These are phyloP conservation scores for Taphrina communis DNA, from an alignment of 1,139 yeast species.

Conservation along the genomic window DNA sequence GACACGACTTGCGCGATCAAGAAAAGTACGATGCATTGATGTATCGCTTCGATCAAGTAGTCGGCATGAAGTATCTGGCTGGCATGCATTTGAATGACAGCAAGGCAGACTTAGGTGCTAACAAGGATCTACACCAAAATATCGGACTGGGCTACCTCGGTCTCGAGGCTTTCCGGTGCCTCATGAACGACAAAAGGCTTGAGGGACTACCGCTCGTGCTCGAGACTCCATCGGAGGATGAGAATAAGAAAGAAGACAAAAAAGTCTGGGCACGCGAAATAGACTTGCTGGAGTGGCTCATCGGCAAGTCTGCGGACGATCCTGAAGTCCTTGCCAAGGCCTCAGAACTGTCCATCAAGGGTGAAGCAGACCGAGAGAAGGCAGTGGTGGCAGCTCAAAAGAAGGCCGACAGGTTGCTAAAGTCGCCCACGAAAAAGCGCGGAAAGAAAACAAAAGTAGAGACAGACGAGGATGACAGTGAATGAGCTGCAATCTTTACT, in stretches of 20 bases:
- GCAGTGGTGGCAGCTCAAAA: conserved; percentile 35
- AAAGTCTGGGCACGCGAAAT: conserved; percentile 81
- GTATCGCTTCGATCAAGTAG: conserved; percentile 69
- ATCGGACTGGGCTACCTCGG: conserved; percentile 90
- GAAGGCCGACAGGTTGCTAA: conserved; percentile 35
- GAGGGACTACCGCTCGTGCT: conserved; percentile 76
- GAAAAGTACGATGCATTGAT: conserved; percentile 69
- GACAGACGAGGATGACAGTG: conserved; percentile 20
- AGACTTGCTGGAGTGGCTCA: conserved; percentile 71
- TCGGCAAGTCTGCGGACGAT: conserved; percentile 62
- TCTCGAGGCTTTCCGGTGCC: conserved; percentile 74
- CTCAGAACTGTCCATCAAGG: conserved; percentile 53
- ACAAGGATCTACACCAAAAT: conserved; percentile 88
- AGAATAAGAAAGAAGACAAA: conserved; percentile 57
- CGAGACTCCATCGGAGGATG: conserved; percentile 76
- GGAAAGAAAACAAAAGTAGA: conserved; percentile 15
- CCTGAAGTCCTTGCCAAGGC: conserved; percentile 60
- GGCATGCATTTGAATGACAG: conserved; percentile 93
- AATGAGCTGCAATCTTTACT: not conserved
- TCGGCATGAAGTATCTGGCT: conserved; percentile 75
- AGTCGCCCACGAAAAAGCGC: conserved; percentile 23
- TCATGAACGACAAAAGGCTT: conserved; percentile 72
- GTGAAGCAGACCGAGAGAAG: conserved; percentile 38
- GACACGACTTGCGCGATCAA: conserved; percentile 77
- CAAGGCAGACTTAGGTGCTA: conserved; percentile 88